Conservation (phyloP, 164 flowering plant genomes). For the Liquidambar formosana region DNA sequence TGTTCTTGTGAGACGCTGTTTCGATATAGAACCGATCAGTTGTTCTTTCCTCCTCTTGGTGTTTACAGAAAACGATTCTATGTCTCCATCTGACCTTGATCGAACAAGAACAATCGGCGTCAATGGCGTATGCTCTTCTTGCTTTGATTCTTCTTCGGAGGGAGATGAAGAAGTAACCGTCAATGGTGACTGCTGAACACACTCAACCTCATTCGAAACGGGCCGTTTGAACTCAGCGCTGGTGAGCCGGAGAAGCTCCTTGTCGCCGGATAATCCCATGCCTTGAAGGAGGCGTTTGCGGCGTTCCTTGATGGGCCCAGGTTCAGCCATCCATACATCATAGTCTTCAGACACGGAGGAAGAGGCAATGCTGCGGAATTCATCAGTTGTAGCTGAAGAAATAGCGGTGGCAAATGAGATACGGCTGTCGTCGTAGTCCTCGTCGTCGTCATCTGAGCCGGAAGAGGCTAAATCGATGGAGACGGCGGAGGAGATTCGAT, state of each 20-base stretch:
- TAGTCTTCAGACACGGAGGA: constrained; percentile 35
- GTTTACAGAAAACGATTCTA: constrained; percentile 21
- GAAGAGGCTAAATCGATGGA: constrained; percentile 49
- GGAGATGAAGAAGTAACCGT: neutral
- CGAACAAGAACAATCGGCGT: constrained; percentile 35
- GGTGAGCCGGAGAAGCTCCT: constrained; percentile 35
- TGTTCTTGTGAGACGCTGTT: constrained; percentile 53
- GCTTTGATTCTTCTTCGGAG: constrained; percentile 9
- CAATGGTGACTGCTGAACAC: neutral
- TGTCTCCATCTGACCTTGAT: constrained; percentile 68
- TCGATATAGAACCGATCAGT: constrained; percentile 45
- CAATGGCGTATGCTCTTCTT: constrained; percentile 14
- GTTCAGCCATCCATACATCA: constrained; percentile 76
- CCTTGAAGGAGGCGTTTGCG: constrained; percentile 72
- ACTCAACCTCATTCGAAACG: constrained; percentile 18
- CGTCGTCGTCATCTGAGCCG: constrained; percentile 57
- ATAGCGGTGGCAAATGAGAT: constrained; percentile 64
- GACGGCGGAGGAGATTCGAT: constrained; percentile 54
- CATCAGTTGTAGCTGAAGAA: constrained; percentile 20
- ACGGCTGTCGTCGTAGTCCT: constrained; percentile 61
- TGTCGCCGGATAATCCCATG: constrained; percentile 59
- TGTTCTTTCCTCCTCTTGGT: constrained; percentile 46
- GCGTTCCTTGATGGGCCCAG: constrained; percentile 69
- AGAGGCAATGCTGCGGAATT: constrained; percentile 11
- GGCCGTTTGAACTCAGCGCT: constrained; percentile 25